These are phyloP conservation scores for Hanseniaspora vineae DNA, from an alignment of 805 yeast genomes.

Conservation along the genomic window DNA sequence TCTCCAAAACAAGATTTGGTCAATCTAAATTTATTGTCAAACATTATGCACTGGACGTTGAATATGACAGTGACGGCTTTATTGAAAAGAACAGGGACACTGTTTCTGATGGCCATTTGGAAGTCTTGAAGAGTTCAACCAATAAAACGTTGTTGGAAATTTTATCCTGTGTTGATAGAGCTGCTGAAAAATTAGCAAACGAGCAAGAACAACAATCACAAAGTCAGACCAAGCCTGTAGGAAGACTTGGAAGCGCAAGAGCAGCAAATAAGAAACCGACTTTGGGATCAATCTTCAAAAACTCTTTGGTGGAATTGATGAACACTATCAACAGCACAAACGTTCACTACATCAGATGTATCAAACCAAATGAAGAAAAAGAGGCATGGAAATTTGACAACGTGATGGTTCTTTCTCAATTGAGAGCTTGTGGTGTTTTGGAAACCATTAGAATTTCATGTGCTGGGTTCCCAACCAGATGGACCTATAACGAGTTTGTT, in stretches of 20 bases:
- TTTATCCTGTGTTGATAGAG: constrained; percentile 49
- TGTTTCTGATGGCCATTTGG: constrained; percentile 90
- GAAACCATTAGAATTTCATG: constrained; percentile 94
- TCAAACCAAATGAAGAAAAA: constrained; percentile 89
- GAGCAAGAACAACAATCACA: constrained; percentile 18
- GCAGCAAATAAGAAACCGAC: constrained; percentile 71
- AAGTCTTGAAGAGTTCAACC: constrained; percentile 57
- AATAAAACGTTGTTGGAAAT: constrained; percentile 56
- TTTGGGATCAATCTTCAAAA: constrained; percentile 86
- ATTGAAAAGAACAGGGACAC: constrained; percentile 96
- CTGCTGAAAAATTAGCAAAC: constrained; percentile 34
- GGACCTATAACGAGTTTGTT: constrained; percentile 91
- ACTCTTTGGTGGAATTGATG: constrained; percentile 87
- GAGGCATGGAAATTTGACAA: constrained; percentile 95
- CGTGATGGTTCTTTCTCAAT: constrained; percentile 85
- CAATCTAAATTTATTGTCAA: constrained; percentile 79
- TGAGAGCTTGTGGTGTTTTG: constrained; percentile 96
- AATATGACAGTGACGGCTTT: constrained; percentile 86
- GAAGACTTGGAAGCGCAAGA: constrained; percentile 27
- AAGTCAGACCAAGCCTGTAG: constrained; percentile 22
- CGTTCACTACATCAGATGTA: constrained; percentile 94
- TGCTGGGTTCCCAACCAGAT: constrained; percentile 95
- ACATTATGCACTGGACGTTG: constrained; percentile 90
- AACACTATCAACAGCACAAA: constrained; percentile 84
- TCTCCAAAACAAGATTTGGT: constrained; percentile 90